Evolutionary conservation across 768 basidiomycete species (phyloP), one percentile per base, ranked within the genome.

Genomic region (Mycena alexandri): DNA sequence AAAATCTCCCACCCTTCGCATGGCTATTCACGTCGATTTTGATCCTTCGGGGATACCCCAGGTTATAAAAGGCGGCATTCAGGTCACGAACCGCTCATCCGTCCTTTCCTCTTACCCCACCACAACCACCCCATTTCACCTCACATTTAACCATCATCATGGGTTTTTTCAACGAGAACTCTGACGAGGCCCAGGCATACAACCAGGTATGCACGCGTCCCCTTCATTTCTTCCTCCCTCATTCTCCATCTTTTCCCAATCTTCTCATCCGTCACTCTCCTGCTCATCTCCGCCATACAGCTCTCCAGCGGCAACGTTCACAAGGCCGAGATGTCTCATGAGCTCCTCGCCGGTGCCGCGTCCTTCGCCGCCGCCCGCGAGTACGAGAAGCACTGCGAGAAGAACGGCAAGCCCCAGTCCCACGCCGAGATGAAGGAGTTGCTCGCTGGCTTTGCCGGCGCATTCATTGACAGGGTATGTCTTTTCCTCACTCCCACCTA

Each of bases 281-380:
- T 25, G 9, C 34, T 50, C 34, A 43, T 22, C 44, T 11, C 21
- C 29, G n/a, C 71, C 84, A 16, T 29, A 81, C 80, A 82, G 57
- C 24, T 61, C 36, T 11, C 19, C 3, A 44, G n/a, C 29, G 24
- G 21, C 81, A 79, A 65, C 77, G 77, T 22, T n/a, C 87, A 87
- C 79, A 77, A 86, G 78, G 79, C 86, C 16, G 70, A 77, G 56
- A 77, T 87, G 71, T 81, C 84, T 12, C 88, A 89, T 74, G 84
- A 89, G 76, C 71, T 88, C 38, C 76, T 89, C 67, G 83, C 85
- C 42, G 87, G 77, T 22, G 88, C 88, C 21, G 87, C 87, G 2
- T 72, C 84, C 60, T 89, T 80, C 75, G 84, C 58, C 51, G 57
- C 42, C 41, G 44, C 53, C 34, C 13, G 42, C 17, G 61, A 62